A percentile compares a stretch with the other conserved stretches of the same genome.
phyloP scores from a whole-genome alignment of 176 grass and related monocot species.

The Carex myosuroides region DNA sequence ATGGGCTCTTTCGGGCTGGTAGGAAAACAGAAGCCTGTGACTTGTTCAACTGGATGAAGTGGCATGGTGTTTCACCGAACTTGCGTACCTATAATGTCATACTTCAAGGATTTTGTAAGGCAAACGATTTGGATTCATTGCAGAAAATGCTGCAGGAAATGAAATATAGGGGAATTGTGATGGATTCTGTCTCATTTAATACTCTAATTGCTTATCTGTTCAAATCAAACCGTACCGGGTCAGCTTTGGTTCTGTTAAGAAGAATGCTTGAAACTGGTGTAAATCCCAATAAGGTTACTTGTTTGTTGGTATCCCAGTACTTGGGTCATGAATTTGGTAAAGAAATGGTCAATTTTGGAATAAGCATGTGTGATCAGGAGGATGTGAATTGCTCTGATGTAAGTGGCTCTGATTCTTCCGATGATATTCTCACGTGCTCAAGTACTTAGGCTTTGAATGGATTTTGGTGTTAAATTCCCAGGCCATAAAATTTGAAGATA shows the following conservation, averaged over 20 bases:
- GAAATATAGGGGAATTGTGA: conserved; percentile 40
- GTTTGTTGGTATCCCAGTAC: conserved; percentile 38
- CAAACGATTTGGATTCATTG: conserved; percentile 47
- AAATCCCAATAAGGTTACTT: conserved; percentile 34
- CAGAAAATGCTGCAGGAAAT: conserved; percentile 59
- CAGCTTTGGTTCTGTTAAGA: conserved; percentile 34
- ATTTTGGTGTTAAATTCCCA: background rate
- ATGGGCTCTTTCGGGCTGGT: conserved; percentile 48
- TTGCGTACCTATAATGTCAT: conserved; percentile 79
- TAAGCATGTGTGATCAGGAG: conserved; percentile 16
- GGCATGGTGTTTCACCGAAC: conserved; percentile 46
- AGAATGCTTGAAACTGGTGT: conserved; percentile 68
- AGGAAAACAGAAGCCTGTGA: conserved; percentile 51
- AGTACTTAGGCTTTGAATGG: conserved; percentile 30
- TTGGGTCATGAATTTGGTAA: conserved; percentile 16
- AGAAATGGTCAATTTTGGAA: conserved; percentile 12
- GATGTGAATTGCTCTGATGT: conserved; percentile 22
- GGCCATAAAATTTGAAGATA: conserved; percentile 1
- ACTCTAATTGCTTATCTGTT: conserved; percentile 51
- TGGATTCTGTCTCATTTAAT: conserved; percentile 73
- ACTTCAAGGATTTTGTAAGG: conserved; percentile 58
- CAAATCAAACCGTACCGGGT: conserved; percentile 34
- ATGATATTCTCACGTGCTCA: conserved; percentile 55
- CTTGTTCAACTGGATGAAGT: conserved; percentile 78
- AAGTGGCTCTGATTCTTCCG: conserved; percentile 33